phyloP scores from a whole-genome alignment of 75 land plant species.

The Ceratopteris richardii region DNA sequence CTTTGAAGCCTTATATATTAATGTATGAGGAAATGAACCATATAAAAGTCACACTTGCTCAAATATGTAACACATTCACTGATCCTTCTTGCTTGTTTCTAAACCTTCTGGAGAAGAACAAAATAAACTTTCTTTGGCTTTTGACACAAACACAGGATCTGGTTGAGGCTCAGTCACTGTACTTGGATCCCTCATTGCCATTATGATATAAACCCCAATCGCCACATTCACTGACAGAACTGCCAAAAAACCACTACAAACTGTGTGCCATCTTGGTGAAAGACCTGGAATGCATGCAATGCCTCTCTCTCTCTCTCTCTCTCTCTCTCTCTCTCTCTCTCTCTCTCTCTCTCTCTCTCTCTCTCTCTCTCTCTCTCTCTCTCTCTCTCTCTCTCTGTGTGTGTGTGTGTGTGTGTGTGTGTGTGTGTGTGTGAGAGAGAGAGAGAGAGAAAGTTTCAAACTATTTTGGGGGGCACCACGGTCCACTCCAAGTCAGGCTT shows the following conservation, averaged over 20 bases:
- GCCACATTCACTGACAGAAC: conserved; percentile 76
- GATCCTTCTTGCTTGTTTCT: too few species aligned
- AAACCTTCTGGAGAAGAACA: conserved; percentile 10
- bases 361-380: neutral
- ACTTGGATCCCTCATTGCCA: conserved; percentile 68
- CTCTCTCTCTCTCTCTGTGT: neutral
- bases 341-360: neutral
- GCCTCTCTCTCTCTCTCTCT: neutral
- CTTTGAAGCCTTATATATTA: too few species aligned
- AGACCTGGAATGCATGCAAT: conserved; percentile 30
- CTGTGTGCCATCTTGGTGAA: conserved; percentile 40
- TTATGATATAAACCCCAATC: conserved; percentile 48
- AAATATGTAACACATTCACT: too few species aligned
- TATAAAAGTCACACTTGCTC: too few species aligned
- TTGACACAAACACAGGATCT: conserved; percentile 55
- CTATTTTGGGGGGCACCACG: too few species aligned
- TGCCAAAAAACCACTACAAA: conserved; percentile 73
- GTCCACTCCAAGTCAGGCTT: too few species aligned
- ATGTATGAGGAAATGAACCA: too few species aligned
- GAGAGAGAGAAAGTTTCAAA: too few species aligned
- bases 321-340: neutral
- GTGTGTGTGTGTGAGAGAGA: too few species aligned
- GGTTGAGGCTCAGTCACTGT: conserved; percentile 40
- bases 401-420: too few species aligned
- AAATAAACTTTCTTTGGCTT: conserved; percentile 55